Base-by-base conservation (phyloP, 1,284 basidiomycete genomes). In the Cryptococcus sp. region DNA sequence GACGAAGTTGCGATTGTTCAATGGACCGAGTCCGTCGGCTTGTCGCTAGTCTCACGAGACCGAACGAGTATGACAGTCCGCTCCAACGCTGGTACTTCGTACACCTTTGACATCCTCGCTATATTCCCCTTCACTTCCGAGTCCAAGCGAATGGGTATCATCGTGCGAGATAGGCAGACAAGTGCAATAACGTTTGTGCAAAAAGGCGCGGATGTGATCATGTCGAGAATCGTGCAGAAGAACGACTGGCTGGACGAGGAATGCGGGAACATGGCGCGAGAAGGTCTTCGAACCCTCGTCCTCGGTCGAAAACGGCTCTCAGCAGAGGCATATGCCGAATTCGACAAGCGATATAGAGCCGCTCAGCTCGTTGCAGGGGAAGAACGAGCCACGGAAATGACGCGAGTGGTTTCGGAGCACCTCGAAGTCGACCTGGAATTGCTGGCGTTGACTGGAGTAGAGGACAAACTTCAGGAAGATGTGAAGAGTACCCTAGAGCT, bases 211-310 rank as follows among this genome's bases (percentile, higher is more conserved):
- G 96, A 99, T 70, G 93, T 94, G 3, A 92, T 99, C 54, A 99
- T 99, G 95, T 83, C 88, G 38, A 85, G 83, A 66, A 93, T 99
- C 56, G 95, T 99, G 20, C 91, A 92, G 70, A 86, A 91, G 66
- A 98, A 98, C 72, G 96, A 99, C 79, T 99, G 96, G 96, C 83
- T 99, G 1, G 96, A 99, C 66, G 96, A 99, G 73, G 96, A 99
- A 78, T 93, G 90, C 16, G 94, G 89, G 13, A 99, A 99, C 73
- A 99, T 99, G 95, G 95, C 95, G 0, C 83, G 96, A 20, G 96
- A 99, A 70, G 96, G 96, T 0, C 78, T 99, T 52, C 84, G 96
- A 5, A 99, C 96, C 16, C 84, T 99, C 27, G 96, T 99, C 19
- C 86, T 99, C 71, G 96, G 88, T 5, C 82, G 91, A 39, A 93